Percentiles rank a stretch among this genome's conserved stretches.
Conservation (phyloP, 2,329 filamentous ascomycete species). For the Diaporthe citri region DNA sequence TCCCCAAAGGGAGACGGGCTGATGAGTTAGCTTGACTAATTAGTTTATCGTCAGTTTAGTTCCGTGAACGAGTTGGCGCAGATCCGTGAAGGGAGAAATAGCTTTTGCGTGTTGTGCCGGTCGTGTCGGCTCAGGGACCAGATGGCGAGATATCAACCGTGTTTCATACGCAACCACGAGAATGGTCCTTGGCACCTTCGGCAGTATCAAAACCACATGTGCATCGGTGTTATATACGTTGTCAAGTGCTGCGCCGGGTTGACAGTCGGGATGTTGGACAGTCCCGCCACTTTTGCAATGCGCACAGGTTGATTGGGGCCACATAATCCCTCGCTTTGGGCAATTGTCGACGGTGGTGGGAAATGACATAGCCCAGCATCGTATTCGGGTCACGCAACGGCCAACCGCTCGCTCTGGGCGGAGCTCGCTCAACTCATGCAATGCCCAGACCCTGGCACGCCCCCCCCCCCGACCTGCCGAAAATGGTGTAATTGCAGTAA, state of each 20-base stretch:
- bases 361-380: constrained; percentile 2
- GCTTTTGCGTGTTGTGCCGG: neutral
- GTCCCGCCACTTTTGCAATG: neutral
- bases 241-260: neutral
- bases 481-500: neutral
- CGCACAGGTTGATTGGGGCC: neutral
- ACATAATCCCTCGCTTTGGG: neutral
- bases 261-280: neutral
- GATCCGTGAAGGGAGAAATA: too few species aligned
- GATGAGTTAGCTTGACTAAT: neutral
- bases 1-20: too few species aligned
- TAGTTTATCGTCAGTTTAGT: too few species aligned
- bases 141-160: neutral
- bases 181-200: too few species aligned
- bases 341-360: neutral
- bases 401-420: neutral
- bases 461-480: neutral
- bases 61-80: neutral
- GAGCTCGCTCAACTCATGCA: neutral
- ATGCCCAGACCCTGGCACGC: neutral
- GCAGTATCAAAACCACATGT: neutral
- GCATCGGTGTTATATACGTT: constrained; percentile 11
- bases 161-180: neutral
- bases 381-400: constrained; percentile 24
- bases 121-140: neutral